Conservation (phyloP, 2,329 filamentous ascomycete species). For the Fusarium sp. region DNA sequence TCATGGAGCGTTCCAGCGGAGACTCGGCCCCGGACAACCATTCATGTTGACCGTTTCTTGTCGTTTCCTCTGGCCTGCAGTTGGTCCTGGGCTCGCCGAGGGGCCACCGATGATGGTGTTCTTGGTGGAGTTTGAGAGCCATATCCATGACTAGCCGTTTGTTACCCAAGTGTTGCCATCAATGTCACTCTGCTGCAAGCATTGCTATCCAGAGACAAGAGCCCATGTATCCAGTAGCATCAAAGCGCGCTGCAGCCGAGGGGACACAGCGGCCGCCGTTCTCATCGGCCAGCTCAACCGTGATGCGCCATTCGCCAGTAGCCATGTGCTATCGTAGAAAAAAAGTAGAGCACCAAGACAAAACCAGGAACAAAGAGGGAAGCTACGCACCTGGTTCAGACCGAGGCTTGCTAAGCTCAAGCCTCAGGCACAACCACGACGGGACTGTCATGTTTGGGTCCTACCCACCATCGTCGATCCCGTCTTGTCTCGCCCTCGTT, state of each 20-base stretch:
- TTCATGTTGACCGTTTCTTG: neutral
- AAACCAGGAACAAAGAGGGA: conserved; percentile 27
- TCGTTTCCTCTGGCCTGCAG: conserved; percentile 3
- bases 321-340: conserved; percentile 27
- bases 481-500: conserved; percentile 29
- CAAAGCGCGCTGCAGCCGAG: conserved; percentile 18
- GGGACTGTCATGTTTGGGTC: conserved; percentile 34
- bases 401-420: conserved; percentile 21
- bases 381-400: conserved; percentile 19
- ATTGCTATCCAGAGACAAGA: conserved; percentile 21
- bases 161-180: conserved; percentile 24
- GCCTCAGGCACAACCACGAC: conserved; percentile 37
- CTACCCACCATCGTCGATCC: conserved; percentile 41
- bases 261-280: conserved; percentile 32
- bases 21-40: conserved; percentile 5
- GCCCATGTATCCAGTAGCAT: conserved; percentile 19
- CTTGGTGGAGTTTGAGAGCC: conserved; percentile 33
- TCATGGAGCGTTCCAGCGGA: conserved; percentile 2
- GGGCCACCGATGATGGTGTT: conserved; percentile 35
- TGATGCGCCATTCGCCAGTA: conserved; percentile 14
- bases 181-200: conserved; percentile 35
- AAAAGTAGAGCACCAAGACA: conserved; percentile 6
- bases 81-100: conserved; percentile 22
- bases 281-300: conserved; percentile 26
- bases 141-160: conserved; percentile 24